Evolutionary conservation across 1,284 basidiomycete species (phyloP), one percentile per base, ranked within the genome.

Genomic region (Peniophora sp.): DNA sequence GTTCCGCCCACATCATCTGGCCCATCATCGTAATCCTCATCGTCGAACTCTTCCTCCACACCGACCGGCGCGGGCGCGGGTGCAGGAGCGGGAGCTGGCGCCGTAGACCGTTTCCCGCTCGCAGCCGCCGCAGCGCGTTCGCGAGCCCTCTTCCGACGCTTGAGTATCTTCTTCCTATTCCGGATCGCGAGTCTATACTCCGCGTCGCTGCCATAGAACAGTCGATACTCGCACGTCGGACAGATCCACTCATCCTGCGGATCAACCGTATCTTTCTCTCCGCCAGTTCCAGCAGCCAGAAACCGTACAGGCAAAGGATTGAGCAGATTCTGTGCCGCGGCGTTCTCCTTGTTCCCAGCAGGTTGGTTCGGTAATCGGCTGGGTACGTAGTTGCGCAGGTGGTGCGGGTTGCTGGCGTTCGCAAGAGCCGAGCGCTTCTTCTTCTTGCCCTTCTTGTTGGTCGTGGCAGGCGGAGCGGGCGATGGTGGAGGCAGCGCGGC

Each of bases 391-490:
- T 94, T 94, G 60, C 87, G 77, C 46, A 92, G 75, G 69, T 93
- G 92, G 66, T 95, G 92, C 3, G 91, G 92, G 62, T 94, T 94
- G 44, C 88, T 88, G 49, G 88, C 88, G 64, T 93, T 92, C 25
- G 90, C 89, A 17, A 91, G 70, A 2, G 85, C 84, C 47, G 86
- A 86, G 45, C 89, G 77, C 67, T 92, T 93, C 79, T 93, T 94
- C 79, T 93, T 92, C 77, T 90, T 92, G 35, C 75, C 69, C 65
- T 72, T 63, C 61, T 67, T 65, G 34, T 43, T 60, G 56, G 50
- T 56, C 57, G 64, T 55, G 41, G 69, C 61, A 54, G 67, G 67
- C 35, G 44, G 36, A 16, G 50, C 47, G 39, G 52, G 51, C 10
- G 45, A 20, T 17, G 35, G 8, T 17, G 48, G 45, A 20, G 46